Conservation (phyloP, 2,329 filamentous ascomycete genomes). For the Acrocalymma vagum region DNA sequence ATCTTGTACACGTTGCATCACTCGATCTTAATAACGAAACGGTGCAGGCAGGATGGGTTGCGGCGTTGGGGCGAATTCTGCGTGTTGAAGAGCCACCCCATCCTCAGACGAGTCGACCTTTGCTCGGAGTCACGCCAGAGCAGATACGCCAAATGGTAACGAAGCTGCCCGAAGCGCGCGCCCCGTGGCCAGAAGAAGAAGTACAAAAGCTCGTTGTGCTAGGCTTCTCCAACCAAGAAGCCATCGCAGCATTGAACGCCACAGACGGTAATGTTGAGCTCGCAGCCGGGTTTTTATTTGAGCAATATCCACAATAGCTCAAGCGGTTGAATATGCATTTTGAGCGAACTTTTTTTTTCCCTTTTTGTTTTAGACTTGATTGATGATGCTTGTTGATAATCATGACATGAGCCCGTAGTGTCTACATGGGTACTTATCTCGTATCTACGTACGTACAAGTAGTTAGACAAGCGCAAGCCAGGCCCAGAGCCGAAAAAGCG, state of each 20-base stretch:
- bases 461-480: background rate
- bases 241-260: conserved; percentile 57
- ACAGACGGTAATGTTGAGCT: conserved; percentile 60
- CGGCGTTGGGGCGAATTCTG: conserved; percentile 64
- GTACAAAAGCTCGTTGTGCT: conserved; percentile 54
- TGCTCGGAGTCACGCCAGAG: conserved; percentile 36
- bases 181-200: conserved; percentile 51
- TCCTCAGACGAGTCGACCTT: conserved; percentile 22
- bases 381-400: background rate
- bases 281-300: conserved; percentile 58
- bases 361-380: background rate
- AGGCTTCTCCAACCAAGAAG: conserved; percentile 56
- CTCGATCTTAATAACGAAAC: conserved; percentile 35
- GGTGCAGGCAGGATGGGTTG: conserved; percentile 67
- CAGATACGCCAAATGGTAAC: conserved; percentile 43
- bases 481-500: too few species aligned
- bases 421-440: too few species aligned
- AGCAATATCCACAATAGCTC: conserved; percentile 42
- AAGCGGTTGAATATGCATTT: background rate
- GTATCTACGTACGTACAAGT: background rate
- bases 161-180: conserved; percentile 37
- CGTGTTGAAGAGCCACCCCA: conserved; percentile 37
- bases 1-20: conserved; percentile 32
- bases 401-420: background rate
- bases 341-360: background rate